Evolutionary conservation across 495 filamentous ascomycete genomes (phyloP).

Genomic region (Aspergillus nidulans): DNA sequence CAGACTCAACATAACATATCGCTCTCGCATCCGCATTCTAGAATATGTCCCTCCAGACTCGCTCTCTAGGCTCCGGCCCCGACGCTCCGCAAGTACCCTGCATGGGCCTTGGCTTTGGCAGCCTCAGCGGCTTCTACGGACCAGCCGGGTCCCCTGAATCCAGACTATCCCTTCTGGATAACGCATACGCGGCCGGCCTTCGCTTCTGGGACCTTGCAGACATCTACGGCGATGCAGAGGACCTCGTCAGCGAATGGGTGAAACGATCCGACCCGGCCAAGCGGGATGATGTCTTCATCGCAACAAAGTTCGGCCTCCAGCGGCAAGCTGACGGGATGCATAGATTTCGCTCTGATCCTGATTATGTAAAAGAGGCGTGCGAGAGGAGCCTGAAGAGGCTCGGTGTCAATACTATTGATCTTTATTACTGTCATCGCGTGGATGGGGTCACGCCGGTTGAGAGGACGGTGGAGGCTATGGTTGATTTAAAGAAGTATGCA

Average conservation of each 20-base stretch:
- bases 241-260: slow-evolving; percentile 54
- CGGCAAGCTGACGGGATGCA: slow-evolving; percentile 26
- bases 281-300: slow-evolving; percentile 50
- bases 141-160: slow-evolving; percentile 30
- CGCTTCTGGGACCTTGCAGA: slow-evolving; percentile 15
- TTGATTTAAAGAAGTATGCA: slow-evolving; percentile 44
- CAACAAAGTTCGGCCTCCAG: slow-evolving; percentile 43
- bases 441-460: slow-evolving; percentile 45
- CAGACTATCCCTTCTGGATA: slow-evolving; percentile 12
- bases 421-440: slow-evolving; percentile 35
- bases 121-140: slow-evolving; percentile 36
- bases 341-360: slow-evolving; percentile 36
- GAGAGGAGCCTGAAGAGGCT: slow-evolving; percentile 39
- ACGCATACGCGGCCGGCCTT: background rate
- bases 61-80: no score
- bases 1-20: no score
- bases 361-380: slow-evolving; percentile 43
- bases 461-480: slow-evolving; percentile 42
- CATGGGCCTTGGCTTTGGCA: slow-evolving; percentile 49
- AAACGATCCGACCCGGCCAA: slow-evolving; percentile 40
- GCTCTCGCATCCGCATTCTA: background rate
- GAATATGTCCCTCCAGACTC: slow-evolving; percentile 23
- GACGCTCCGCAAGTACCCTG: slow-evolving; percentile 51
- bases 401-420: slow-evolving; percentile 41
- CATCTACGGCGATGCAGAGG: slow-evolving; percentile 41